Base-by-base conservation (phyloP, 2,329 filamentous ascomycete species). In the Teratosphaeria gauchensis region DNA sequence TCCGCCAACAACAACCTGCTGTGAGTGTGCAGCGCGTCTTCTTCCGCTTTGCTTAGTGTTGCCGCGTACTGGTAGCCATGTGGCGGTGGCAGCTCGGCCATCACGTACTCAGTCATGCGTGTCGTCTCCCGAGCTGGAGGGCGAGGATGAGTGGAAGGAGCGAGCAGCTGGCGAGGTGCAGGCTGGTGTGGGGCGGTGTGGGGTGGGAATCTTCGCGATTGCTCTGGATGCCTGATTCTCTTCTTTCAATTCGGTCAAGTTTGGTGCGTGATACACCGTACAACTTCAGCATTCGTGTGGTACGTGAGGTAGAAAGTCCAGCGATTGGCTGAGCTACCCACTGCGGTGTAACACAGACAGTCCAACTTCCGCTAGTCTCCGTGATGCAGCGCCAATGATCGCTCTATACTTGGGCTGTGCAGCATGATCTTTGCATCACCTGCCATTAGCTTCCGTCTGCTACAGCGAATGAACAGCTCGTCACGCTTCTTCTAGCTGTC, bases 1-100 rank as follows among this genome's bases (percentile, higher is more conserved):
- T 97, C 92, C 61, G 96, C 87, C 63, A 89, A 89, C 42, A 96
- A 82, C 3, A 96, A 87, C 51, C 92, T 89, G 3, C 16, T 19
- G 32, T 83, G 82, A 69, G 92, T 92, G 78, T 96, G 92, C 42
- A 96, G 85, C 63, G 90, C 86, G 72, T 90, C 87, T 85, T 71
- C 69, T 61, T 68, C 65, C 12, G 65, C 61, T 56, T 68, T 66
- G 32, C 66, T 66, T 12, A 65, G 62, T 35, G 70, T 61, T 16
- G 61, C 12, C 30, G 48, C 56, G 33, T 62, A 62, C 56, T 30
- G 46, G 54, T 64, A 64, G 8, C 42, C 58, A 51, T 60, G 61
- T 2, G 58, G 21, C 16, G 54, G 31, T 14, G 54, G 54, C 4
- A 55, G 35, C 6, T 55, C 54, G 4, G 35, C 19, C 35, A 55